Base-by-base conservation (phyloP, 495 filamentous ascomycete genomes). In the Aspergillus cavernicola region DNA sequence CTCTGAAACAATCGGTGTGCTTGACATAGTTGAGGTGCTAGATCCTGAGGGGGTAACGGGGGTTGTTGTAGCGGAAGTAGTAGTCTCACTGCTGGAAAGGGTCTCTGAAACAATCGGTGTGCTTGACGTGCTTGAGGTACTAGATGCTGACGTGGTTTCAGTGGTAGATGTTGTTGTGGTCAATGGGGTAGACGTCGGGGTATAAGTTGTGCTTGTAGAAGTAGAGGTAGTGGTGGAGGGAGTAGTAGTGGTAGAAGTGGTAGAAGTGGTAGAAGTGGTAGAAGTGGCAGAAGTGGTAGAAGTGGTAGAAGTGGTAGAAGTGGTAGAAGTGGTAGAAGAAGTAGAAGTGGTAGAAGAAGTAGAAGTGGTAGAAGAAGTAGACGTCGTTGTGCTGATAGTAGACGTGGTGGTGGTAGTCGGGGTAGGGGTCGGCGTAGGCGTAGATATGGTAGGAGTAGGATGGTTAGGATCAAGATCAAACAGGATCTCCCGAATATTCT, bases 401-500 rank as follows among this genome's bases (percentile, higher is more conserved):
- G 58, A 44, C 49, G 61, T 52, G 46, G 24, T 53, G 6, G 55
- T 40, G 39, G 60, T 46, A 8, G 61, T 53, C 56, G 57, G 37
- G 33, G 58, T 50, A 7, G 63, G 50, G 12, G 63, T 62, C 0
- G 61, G 62, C 2, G 60, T 62, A 16, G 60, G 53, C 11, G 48
- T 56, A 4, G 50, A 53, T 39, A 37, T 20, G 0, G 57, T 63
- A 2, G 64, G 39, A 28, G 40, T 44, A 16, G 57, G 58, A 22
- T 61, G 65, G 26, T 56, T 55, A 43, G 70, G 66, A 58, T 66
- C 67, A 45, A 55, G 59, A 8, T 59, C 52, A 18, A 56, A 55
- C 13, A 82, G 60, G 38, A 78, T 71, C 1, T 72, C 50, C 55
- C 77, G 77, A 42, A 78, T 69, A 23, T 65, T 58, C 43, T 73